A percentile compares a stretch with the other conserved stretches of the same genome.
Evolutionary conservation across 2,329 filamentous ascomycete genomes (phyloP).

Genomic region (Colletotrichum sp.): DNA sequence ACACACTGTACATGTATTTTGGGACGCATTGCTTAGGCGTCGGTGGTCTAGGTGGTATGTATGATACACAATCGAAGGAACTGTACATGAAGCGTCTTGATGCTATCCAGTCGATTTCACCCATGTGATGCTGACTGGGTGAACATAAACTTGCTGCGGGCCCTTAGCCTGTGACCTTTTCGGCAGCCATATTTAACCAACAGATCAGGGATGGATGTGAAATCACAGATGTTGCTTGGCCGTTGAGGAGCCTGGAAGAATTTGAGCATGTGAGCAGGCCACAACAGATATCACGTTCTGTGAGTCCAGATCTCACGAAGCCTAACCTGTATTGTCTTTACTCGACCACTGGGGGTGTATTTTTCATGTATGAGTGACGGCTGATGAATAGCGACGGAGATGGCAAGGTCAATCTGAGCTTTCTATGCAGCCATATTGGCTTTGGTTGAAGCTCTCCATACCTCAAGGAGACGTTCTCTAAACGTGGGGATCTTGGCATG

Average conservation of each 20-base stretch:
- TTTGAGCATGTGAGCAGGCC: neutral
- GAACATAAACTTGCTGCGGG: rapidly evolving
- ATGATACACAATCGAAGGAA: neutral
- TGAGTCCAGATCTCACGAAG: neutral
- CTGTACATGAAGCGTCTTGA: conserved; percentile 17
- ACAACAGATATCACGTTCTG: neutral
- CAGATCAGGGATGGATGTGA: neutral
- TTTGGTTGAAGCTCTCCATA: neutral
- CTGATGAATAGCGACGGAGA: neutral
- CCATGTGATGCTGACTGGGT: neutral
- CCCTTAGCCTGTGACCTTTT: neutral
- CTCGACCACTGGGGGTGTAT: neutral
- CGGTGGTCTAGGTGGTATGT: neutral
- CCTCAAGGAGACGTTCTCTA: neutral
- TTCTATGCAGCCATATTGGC: neutral
- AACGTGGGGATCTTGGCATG: neutral
- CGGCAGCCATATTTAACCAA: neutral
- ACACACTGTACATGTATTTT: neutral
- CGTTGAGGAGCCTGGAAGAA: neutral
- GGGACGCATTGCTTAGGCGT: conserved; percentile 5
- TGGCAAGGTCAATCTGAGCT: rapidly evolving
- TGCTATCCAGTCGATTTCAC: rapidly evolving
- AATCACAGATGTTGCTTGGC: neutral
- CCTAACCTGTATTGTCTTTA: neutral
- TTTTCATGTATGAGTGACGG: neutral